Evolutionary conservation across 768 basidiomycete species (phyloP).

Genomic region (Russula brevipes): DNA sequence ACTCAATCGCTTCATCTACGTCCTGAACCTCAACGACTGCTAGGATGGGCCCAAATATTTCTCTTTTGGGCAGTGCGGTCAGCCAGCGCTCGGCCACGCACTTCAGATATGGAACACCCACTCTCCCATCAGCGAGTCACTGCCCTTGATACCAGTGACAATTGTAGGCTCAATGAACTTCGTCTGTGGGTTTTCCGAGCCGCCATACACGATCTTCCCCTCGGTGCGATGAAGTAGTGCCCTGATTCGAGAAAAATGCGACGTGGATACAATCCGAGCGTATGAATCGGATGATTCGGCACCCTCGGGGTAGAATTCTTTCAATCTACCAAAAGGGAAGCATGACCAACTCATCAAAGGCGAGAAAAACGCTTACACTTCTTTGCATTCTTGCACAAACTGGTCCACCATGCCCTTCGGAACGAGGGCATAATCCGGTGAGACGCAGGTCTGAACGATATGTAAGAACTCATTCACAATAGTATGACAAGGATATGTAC

Average conservation of each 20-base stretch:
- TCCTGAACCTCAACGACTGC: slow-evolving; percentile 68
- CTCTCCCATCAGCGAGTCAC: slow-evolving; percentile 77
- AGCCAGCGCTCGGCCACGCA: neutral
- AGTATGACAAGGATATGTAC: slow-evolving; percentile 22
- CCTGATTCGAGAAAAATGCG: slow-evolving; percentile 57
- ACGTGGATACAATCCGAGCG: slow-evolving; percentile 47
- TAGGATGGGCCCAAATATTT: slow-evolving; percentile 80
- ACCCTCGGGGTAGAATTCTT: slow-evolving; percentile 51
- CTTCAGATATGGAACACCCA: slow-evolving; percentile 33
- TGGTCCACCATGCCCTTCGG: slow-evolving; percentile 38
- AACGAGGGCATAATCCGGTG: slow-evolving; percentile 53
- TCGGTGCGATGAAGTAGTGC: slow-evolving; percentile 58
- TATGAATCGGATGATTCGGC: slow-evolving; percentile 42
- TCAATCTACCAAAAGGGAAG: slow-evolving; percentile 35
- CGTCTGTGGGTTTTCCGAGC: slow-evolving; percentile 49
- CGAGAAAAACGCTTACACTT: slow-evolving; percentile 34
- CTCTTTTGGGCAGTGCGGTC: slow-evolving; percentile 40
- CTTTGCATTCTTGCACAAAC: slow-evolving; percentile 39
- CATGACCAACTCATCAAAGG: neutral
- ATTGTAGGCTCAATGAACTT: slow-evolving; percentile 70
- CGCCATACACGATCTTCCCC: slow-evolving; percentile 63
- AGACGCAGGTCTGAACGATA: slow-evolving; percentile 55
- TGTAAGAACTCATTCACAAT: neutral
- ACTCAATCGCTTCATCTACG: slow-evolving; percentile 65
- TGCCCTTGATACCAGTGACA: slow-evolving; percentile 52